phyloP scores from a whole-genome alignment of 495 filamentous ascomycete genomes.

The Hypoxylon fragiforme region DNA sequence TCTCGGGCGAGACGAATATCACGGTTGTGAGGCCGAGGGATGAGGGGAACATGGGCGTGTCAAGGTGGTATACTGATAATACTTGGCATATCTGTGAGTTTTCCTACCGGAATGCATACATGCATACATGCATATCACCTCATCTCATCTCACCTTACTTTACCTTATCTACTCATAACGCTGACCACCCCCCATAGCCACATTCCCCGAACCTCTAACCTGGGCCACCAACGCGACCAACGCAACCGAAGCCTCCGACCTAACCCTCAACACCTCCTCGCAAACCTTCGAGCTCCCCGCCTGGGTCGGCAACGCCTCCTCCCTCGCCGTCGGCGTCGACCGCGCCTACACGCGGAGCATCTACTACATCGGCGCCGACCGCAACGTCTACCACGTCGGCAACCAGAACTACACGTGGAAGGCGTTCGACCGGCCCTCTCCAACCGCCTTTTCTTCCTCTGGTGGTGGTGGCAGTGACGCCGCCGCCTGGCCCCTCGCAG shows the following conservation, averaged over 20 bases:
- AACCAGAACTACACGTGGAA: slow-evolving; percentile 21
- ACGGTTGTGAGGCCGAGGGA: slow-evolving; percentile 32
- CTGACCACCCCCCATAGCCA: slow-evolving; percentile 18
- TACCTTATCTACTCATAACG: background rate
- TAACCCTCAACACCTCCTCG: slow-evolving; percentile 6
- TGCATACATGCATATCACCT: background rate
- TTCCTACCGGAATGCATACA: background rate
- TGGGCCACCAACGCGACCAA: slow-evolving; percentile 22
- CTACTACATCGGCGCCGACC: slow-evolving; percentile 38
- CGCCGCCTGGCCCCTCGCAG: slow-evolving; percentile 27
- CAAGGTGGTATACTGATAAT: slow-evolving; percentile 22
- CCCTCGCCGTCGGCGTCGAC: slow-evolving; percentile 32
- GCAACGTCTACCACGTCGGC: slow-evolving; percentile 24
- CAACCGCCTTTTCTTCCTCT: no score
- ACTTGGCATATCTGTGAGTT: slow-evolving; percentile 35
- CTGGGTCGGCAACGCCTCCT: slow-evolving; percentile 29
- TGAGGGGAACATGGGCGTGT: slow-evolving; percentile 28
- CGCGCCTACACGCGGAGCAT: slow-evolving; percentile 26
- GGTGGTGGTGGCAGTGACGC: no score
- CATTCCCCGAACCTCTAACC: slow-evolving; percentile 30
- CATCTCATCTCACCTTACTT: background rate
- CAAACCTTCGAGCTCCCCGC: slow-evolving; percentile 17
- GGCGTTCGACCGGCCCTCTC: background rate
- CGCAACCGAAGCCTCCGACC: slow-evolving; percentile 17
- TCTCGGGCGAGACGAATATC: slow-evolving; percentile 28